Evolutionary conservation across 2,329 filamentous ascomycete species (phyloP).

Genomic region (Colletotrichum theobromicola): DNA sequence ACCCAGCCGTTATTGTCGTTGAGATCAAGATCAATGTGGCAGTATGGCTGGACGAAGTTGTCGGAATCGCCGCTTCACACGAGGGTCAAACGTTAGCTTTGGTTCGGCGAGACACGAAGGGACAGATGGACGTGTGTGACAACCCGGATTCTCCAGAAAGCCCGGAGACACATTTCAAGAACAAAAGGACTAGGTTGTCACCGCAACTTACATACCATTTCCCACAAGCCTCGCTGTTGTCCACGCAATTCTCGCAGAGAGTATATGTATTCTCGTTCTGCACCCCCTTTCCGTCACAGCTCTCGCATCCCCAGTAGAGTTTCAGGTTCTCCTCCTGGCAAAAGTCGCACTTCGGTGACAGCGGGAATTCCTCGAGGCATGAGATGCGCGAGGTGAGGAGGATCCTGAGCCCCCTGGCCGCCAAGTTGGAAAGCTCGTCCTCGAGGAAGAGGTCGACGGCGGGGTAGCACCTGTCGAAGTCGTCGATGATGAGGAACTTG

Average conservation of each 20-base stretch:
- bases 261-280: neutral
- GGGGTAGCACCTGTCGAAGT: conserved; percentile 6
- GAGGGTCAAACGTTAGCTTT: neutral
- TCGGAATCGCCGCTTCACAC: neutral
- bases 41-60: conserved; percentile 1
- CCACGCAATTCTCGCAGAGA: neutral
- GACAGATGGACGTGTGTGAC: neutral
- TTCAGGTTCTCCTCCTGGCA: neutral
- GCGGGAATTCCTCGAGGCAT: neutral
- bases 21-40: neutral
- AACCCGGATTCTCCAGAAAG: rapidly evolving
- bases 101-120: rapidly evolving
- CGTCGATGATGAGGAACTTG: neutral
- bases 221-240: neutral
- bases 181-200: neutral
- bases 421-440: neutral
- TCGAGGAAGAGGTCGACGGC: neutral
- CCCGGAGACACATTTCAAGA: neutral
- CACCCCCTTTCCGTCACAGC: neutral
- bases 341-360: neutral
- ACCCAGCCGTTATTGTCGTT: neutral
- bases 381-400: neutral
- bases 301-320: neutral
- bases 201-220: neutral
- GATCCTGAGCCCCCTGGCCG: neutral